phyloP scores from a whole-genome alignment of 2,329 filamentous ascomycete species.

The Cladophialophora exuberans region DNA sequence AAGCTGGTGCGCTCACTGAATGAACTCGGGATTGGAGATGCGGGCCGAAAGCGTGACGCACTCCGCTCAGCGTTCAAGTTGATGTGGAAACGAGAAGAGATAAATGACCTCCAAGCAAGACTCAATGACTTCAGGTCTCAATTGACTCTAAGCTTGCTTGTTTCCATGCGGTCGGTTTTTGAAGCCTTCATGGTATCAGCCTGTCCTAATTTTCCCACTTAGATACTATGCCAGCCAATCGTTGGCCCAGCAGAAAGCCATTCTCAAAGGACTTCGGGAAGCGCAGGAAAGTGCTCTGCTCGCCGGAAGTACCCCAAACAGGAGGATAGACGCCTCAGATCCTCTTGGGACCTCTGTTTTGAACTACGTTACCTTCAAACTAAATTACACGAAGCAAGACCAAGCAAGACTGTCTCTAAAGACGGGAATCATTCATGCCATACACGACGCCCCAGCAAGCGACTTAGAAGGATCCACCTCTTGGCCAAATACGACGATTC shows the following conservation, averaged over 20 bases:
- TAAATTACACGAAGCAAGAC: neutral
- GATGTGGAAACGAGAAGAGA: slow-evolving; percentile 20
- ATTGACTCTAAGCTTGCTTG: slow-evolving; percentile 17
- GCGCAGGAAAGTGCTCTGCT: neutral
- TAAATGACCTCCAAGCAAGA: slow-evolving; percentile 9
- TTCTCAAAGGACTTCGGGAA: neutral
- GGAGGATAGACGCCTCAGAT: neutral
- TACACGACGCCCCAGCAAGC: neutral
- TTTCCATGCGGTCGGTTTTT: slow-evolving; percentile 12
- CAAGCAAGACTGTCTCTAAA: neutral
- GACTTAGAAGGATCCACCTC: neutral
- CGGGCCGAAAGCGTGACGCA: slow-evolving; percentile 11
- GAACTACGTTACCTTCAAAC: neutral
- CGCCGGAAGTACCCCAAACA: neutral
- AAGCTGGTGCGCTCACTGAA: neutral
- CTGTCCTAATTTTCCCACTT: neutral
- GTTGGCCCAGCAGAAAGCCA: neutral
- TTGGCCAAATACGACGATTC: neutral
- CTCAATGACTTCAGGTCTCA: slow-evolving; percentile 12
- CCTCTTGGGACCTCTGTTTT: neutral
- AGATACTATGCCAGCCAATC: neutral
- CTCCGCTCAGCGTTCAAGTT: slow-evolving; percentile 10
- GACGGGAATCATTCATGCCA: neutral
- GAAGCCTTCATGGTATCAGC: neutral
- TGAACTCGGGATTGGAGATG: neutral